Evolutionary conservation across 805 yeast genomes (phyloP), one percentile per base, ranked within the genome.

Genomic region (Saturnispora silvae): DNA sequence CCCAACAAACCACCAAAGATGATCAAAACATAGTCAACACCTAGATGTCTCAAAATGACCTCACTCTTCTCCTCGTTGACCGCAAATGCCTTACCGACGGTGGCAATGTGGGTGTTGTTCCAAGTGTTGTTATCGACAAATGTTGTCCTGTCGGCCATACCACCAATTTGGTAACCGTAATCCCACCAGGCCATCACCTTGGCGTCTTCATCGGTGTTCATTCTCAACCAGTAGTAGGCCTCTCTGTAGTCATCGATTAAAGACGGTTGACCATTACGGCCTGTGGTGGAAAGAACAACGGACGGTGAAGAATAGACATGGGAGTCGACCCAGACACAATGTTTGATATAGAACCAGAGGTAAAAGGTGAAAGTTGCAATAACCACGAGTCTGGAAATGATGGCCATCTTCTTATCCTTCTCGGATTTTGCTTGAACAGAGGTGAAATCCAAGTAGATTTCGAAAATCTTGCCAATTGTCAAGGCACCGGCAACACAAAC

Each of bases 171-270:
- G 62, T 92, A 92, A 38, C 99, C 99, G 56, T 94, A 94, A 67
- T 94, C 98, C 99, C 99, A 92, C 98, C 99, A 92, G 9, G 96
- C 80, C 81, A 94, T 85, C 43, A 92, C 81, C 60, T 83, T 87
- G 25, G 96, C 82, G 57, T 92, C 97, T 57, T 92, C 96, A 3
- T 82, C 77, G 1, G 98, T 92, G 64, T 92, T 92, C 95, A 89
- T 87, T 54, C 98, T 77, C 51, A 92, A 68, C 98, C 98, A 92
- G 60, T 89, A 92, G 66, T 92, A 92, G 9, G 97, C 98, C 67
- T 92, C 99, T 63, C 99, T 77, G 68, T 80, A 92, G 61, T 92
- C 99, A 60, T 92, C 99, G 53, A 92, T 92, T 47, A 89, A 64
- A 42, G 71, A 68, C 48, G 74, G 79, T 14, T 83, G 72, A 1